Percentiles rank a stretch among this genome's conserved stretches.
Conservation (phyloP, 2,329 filamentous ascomycete genomes). For the Periconia digitata region DNA sequence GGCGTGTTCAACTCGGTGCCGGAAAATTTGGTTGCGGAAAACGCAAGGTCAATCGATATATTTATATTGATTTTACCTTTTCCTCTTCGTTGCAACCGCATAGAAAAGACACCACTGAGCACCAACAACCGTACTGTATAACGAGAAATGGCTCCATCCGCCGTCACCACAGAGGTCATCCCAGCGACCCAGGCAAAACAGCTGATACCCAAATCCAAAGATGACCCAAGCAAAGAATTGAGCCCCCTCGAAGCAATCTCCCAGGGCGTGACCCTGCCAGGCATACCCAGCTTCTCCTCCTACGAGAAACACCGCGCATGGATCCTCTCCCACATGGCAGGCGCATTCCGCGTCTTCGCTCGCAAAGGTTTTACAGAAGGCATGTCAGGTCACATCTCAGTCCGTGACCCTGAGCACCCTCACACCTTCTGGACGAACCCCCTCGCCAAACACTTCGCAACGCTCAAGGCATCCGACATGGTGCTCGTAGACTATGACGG, state of each 20-base stretch:
- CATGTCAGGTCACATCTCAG: constrained; percentile 68
- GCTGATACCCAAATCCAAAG: constrained; percentile 20
- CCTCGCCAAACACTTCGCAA: constrained; percentile 65
- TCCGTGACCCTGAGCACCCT: constrained; percentile 65
- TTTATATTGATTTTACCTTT: too few relatives aligned
- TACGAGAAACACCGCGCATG: constrained; percentile 62
- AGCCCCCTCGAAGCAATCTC: constrained; percentile 48
- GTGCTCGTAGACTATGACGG: constrained; percentile 66
- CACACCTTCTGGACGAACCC: constrained; percentile 71
- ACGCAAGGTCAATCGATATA: too few relatives aligned
- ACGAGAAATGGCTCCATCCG: constrained; percentile 36
- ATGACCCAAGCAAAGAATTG: constrained; percentile 25
- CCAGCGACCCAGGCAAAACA: constrained; percentile 14
- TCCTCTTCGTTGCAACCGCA: too few relatives aligned
- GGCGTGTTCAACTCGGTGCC: not conserved
- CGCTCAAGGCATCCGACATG: constrained; percentile 67
- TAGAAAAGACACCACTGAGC: not conserved
- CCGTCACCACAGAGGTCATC: constrained; percentile 15
- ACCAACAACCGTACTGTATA: not conserved
- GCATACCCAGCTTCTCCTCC: constrained; percentile 59
- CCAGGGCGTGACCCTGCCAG: constrained; percentile 50
- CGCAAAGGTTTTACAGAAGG: constrained; percentile 68
- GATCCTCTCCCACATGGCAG: constrained; percentile 66
- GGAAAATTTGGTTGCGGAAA: too few relatives aligned
- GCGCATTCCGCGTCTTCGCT: constrained; percentile 67